Percentiles rank a stretch among this genome's conserved stretches.
These are phyloP conservation scores for Cenococcum geophilum DNA, from an alignment of 495 filamentous ascomycete genomes.

Conservation along the genomic window DNA sequence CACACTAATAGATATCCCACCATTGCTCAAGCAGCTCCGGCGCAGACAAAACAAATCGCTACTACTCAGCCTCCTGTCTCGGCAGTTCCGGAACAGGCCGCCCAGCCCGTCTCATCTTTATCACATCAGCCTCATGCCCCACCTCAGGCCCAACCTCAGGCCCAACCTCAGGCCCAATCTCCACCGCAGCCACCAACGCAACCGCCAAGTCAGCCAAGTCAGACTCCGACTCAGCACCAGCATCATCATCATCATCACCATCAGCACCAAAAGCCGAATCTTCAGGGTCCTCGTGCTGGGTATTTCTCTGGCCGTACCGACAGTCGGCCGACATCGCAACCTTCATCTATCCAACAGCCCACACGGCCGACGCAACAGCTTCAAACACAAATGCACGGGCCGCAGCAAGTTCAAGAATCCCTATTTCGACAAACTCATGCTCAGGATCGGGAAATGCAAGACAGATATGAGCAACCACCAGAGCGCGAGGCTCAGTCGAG, in stretches of 20 bases:
- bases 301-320: constrained; percentile 4
- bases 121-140: background rate
- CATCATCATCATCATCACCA: constrained; percentile 4
- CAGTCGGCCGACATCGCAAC: background rate
- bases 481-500: constrained; percentile 6
- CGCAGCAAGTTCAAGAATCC: constrained; percentile 15
- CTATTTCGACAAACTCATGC: constrained; percentile 15
- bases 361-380: background rate
- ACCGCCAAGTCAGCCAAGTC: constrained; percentile 13
- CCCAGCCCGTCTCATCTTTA: constrained; percentile 7
- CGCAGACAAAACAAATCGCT: constrained; percentile 24
- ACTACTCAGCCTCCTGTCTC: constrained; percentile 16
- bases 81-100: constrained; percentile 19
- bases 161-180: background rate
- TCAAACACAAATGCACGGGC: constrained; percentile 1
- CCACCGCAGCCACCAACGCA: constrained; percentile 13
- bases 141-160: background rate
- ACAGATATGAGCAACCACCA: constrained; percentile 10
- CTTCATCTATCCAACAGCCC: constrained; percentile 1
- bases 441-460: constrained; percentile 17
- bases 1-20: constrained; percentile 17
- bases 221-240: background rate
- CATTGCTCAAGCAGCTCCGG: constrained; percentile 27
- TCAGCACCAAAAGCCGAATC: constrained; percentile 3
- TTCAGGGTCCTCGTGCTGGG: constrained; percentile 1